Percentiles rank a stretch among this genome's conserved stretches.
Conservation (phyloP, 2,329 filamentous ascomycete genomes). For the Penicillium italicum region DNA sequence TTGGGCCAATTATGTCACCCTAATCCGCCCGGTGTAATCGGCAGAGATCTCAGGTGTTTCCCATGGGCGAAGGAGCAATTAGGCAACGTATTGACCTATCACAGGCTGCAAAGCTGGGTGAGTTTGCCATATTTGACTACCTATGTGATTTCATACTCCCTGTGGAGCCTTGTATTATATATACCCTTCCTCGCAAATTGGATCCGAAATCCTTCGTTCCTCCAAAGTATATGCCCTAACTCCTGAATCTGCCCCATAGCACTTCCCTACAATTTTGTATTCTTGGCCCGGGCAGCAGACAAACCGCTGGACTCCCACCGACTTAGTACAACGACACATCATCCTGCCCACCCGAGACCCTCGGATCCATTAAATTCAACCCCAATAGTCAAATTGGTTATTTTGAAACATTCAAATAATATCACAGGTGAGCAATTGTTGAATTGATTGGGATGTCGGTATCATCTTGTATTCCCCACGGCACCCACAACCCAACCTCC, state of each 20-base stretch:
- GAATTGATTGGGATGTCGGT: background rate
- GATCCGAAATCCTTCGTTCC: background rate
- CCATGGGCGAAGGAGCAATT: constrained; percentile 10
- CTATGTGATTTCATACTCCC: constrained; percentile 16
- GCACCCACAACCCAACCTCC: background rate
- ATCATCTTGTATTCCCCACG: background rate
- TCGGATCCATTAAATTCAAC: constrained; percentile 1
- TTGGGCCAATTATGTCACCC: constrained; percentile 27
- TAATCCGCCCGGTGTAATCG: constrained; percentile 6
- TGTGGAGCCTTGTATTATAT: constrained; percentile 13
- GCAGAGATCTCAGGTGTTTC: constrained; percentile 8
- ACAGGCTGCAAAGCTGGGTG: background rate
- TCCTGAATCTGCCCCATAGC: constrained; percentile 12
- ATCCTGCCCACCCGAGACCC: background rate
- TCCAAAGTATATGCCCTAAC: constrained; percentile 8
- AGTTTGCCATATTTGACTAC: constrained; percentile 16
- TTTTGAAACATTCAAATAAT: background rate
- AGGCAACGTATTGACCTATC: constrained; percentile 12
- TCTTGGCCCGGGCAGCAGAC: background rate
- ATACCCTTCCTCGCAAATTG: constrained; percentile 5
- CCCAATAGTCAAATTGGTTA: background rate
- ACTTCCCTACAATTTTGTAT: constrained; percentile 1
- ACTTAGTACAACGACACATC: constrained; percentile 2
- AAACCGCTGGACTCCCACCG: background rate
- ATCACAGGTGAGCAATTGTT: constrained; percentile 12